Conservation (phyloP, 139 green algal genomes). For the Picochlorum sp. region DNA sequence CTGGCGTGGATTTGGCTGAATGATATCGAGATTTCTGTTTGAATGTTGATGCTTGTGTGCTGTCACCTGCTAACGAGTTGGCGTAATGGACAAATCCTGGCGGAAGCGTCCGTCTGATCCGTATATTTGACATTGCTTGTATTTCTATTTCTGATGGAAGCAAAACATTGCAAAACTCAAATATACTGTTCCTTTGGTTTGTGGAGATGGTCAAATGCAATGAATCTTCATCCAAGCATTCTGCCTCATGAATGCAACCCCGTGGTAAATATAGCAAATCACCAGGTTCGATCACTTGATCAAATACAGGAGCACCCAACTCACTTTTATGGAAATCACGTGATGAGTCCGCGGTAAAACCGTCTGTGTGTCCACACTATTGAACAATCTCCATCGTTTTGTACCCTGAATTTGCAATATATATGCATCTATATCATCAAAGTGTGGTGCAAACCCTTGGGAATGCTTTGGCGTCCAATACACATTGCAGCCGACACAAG, state of each 20-base stretch:
- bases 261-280: slow-evolving; percentile 70
- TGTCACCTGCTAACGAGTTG: neutral
- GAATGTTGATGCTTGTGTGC: neutral
- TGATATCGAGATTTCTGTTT: neutral
- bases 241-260: slow-evolving; percentile 29
- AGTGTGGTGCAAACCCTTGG: slow-evolving; percentile 64
- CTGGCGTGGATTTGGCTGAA: neutral
- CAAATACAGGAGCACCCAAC: slow-evolving; percentile 36
- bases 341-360: slow-evolving; percentile 37
- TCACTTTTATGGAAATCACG: slow-evolving; percentile 39
- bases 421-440: slow-evolving; percentile 79
- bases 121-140: slow-evolving; percentile 25
- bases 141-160: slow-evolving; percentile 35
- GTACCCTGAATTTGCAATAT: slow-evolving; percentile 68
- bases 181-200: slow-evolving; percentile 52
- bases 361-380: slow-evolving; percentile 12
- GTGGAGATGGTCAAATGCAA: slow-evolving; percentile 68
- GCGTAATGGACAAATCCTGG: neutral
- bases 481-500: slow-evolving; percentile 52
- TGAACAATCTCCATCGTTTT: slow-evolving; percentile 61
- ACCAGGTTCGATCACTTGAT: slow-evolving; percentile 42
- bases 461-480: slow-evolving; percentile 41
- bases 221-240: slow-evolving; percentile 39
- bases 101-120: slow-evolving; percentile 6
- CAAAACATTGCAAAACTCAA: slow-evolving; percentile 31